phyloP scores from a whole-genome alignment of 2,329 filamentous ascomycete species.

The Aspergillus intermedius region DNA sequence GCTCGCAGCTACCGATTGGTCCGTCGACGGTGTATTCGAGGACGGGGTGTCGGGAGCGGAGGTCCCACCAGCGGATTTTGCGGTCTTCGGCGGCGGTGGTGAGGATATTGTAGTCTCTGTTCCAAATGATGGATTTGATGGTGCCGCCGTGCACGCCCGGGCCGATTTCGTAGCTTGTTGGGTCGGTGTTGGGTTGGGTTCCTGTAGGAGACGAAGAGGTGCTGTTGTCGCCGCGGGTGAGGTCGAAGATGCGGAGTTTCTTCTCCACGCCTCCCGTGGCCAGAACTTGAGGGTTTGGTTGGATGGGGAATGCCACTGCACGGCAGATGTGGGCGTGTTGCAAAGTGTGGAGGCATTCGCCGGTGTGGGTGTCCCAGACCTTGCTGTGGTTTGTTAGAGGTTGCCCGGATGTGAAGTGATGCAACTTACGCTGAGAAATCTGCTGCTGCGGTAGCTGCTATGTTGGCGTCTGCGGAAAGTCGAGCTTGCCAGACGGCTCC shows the following conservation, averaged over 20 bases:
- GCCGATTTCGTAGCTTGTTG: constrained; percentile 79
- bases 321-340: constrained; percentile 94
- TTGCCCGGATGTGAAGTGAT: not conserved
- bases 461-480: constrained; percentile 77
- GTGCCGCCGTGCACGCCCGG: constrained; percentile 73
- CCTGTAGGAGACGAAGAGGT: constrained; percentile 28
- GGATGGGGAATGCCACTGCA: constrained; percentile 80
- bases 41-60: constrained; percentile 68
- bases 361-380: constrained; percentile 94
- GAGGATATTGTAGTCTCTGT: constrained; percentile 77
- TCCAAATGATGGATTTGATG: constrained; percentile 97
- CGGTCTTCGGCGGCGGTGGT: constrained; percentile 89
- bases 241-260: constrained; percentile 88
- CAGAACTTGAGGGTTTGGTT: constrained; percentile 69
- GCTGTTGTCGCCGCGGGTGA: constrained; percentile 51
- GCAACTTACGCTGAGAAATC: constrained; percentile 81
- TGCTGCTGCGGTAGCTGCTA: constrained; percentile 87
- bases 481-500: constrained; percentile 95
- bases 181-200: constrained; percentile 45
- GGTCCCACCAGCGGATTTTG: constrained; percentile 88
- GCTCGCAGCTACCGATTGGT: constrained; percentile 84
- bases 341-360: constrained; percentile 78
- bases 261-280: constrained; percentile 95
- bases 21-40: constrained; percentile 74
- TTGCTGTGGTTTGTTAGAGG: constrained; percentile 51